These are phyloP conservation scores for Syzygium aqueum DNA, from an alignment of 345 rosid species.

Conservation along the genomic window DNA sequence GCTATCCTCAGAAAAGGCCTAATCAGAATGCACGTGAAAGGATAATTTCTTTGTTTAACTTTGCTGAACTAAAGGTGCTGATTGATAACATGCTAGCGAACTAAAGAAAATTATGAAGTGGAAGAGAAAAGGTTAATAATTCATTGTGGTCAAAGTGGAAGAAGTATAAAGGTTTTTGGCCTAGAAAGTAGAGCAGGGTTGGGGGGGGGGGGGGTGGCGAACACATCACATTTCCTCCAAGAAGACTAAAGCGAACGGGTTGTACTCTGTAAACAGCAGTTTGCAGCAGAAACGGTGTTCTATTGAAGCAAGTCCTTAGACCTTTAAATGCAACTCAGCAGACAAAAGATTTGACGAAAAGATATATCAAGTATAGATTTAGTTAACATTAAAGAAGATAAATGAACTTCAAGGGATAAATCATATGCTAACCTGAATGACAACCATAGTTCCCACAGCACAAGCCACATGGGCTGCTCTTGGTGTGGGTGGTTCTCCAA, in stretches of 20 bases:
- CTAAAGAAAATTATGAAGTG: neutral
- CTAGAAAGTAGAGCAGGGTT: neutral
- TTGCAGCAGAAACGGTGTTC: neutral
- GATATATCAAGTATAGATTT: neutral
- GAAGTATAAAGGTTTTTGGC: neutral
- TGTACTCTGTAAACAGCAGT: neutral
- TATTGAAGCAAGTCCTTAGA: neutral
- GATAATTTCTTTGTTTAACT: neutral
- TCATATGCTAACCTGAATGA: constrained; percentile 72
- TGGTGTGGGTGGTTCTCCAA: constrained; percentile 98
- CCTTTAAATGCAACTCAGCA: neutral
- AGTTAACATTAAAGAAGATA: constrained; percentile 4
- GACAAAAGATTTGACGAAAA: neutral
- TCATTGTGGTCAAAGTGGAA: neutral
- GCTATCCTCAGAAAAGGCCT: neutral
- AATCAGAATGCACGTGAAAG: neutral
- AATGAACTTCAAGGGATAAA: neutral
- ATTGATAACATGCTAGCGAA: neutral
- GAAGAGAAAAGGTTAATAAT: neutral
- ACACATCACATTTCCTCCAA: neutral
- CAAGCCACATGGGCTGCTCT: constrained; percentile 99
- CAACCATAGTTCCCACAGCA: constrained; percentile 99
- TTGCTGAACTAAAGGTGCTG: neutral
- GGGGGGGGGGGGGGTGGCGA: neutral
- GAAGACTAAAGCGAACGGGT: neutral